These are phyloP conservation scores for Digitaria exilis DNA, from an alignment of 202 grass and related monocot species.

Conservation along the genomic window DNA sequence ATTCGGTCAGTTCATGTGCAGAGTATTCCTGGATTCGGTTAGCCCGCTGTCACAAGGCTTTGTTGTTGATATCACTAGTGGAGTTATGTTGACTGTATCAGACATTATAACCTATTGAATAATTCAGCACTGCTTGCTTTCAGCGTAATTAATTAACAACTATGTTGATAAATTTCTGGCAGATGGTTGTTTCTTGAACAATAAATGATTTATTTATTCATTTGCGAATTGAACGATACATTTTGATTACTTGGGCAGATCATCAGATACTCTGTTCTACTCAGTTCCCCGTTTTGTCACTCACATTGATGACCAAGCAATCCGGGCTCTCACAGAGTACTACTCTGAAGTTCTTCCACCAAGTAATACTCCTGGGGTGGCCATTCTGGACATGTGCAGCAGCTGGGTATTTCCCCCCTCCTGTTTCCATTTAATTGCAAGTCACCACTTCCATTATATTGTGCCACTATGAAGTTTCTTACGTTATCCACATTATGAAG, in stretches of 20 bases:
- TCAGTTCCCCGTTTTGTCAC: slow-evolving; percentile 91
- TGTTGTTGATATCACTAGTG: background rate
- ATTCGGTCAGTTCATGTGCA: background rate
- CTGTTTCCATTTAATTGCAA: background rate
- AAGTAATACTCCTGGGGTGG: slow-evolving; percentile 65
- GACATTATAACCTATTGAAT: background rate
- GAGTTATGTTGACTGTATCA: background rate
- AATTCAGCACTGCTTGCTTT: background rate
- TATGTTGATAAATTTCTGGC: background rate
- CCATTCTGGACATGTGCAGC: slow-evolving; percentile 90
- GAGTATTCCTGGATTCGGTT: background rate
- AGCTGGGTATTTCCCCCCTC: slow-evolving; percentile 67
- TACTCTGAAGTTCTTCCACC: slow-evolving; percentile 92
- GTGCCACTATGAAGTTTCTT: background rate
- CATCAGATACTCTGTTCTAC: slow-evolving; percentile 75
- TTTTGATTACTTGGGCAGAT: slow-evolving; percentile 51
- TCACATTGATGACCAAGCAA: slow-evolving; percentile 88
- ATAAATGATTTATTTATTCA: too few species aligned
- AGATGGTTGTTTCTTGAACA: slow-evolving; percentile 15
- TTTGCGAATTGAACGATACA: too few species aligned
- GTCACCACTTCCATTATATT: background rate
- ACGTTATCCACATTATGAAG: slow-evolving; percentile 46
- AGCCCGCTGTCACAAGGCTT: background rate
- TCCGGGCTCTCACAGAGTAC: slow-evolving; percentile 76
- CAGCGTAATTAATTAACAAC: background rate